Evolutionary conservation across 164 flowering plant species (phyloP).

Genomic region (Chimonanthus salicifolius): DNA sequence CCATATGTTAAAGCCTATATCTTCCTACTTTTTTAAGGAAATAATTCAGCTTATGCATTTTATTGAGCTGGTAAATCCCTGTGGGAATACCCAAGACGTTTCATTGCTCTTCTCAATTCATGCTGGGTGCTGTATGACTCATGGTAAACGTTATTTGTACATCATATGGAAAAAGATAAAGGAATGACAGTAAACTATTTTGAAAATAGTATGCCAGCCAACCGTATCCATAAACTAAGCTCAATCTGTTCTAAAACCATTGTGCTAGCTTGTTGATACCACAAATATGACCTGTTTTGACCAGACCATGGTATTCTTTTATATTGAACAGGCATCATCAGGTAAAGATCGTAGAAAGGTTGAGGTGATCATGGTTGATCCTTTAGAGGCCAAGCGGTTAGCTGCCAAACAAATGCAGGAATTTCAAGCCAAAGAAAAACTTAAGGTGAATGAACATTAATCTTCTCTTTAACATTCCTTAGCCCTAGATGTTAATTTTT

Average conservation of each 20-base stretch:
- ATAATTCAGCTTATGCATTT: no score
- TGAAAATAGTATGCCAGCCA: background rate
- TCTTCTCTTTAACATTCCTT: background rate
- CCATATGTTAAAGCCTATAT: no score
- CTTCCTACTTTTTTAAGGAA: no score
- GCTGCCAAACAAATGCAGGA: slow-evolving; percentile 80
- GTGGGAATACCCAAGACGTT: no score
- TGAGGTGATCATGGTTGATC: slow-evolving; percentile 87
- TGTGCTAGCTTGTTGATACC: background rate
- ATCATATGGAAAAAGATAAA: no score
- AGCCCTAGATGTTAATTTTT: background rate
- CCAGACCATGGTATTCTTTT: background rate
- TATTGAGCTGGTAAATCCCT: no score
- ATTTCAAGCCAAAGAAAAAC: slow-evolving; percentile 61
- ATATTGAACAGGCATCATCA: slow-evolving; percentile 34
- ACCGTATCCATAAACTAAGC: background rate
- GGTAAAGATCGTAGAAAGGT: slow-evolving; percentile 21
- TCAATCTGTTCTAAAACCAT: background rate
- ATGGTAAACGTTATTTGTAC: no score
- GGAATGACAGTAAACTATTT: no score
- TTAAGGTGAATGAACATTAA: slow-evolving; percentile 37
- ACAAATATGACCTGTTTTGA: background rate
- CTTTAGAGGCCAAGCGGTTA: slow-evolving; percentile 87
- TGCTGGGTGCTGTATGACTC: no score
- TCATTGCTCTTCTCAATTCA: no score